Evolutionary conservation across 305 asterid species (phyloP).

Genomic region (Striga hermonthica): DNA sequence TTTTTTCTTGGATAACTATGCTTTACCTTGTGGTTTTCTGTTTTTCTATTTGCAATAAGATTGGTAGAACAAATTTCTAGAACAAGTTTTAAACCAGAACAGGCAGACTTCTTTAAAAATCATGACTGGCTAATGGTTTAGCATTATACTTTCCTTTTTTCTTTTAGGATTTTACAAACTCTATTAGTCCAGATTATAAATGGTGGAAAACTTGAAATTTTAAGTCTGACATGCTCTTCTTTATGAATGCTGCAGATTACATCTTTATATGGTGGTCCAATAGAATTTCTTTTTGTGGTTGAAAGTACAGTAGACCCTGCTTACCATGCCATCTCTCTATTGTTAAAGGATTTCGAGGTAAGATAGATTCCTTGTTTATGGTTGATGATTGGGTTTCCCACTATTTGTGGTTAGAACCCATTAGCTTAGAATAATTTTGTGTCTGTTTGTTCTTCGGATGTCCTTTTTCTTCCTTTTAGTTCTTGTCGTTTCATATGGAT

Average conservation of each 20-base stretch:
- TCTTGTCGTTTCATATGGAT: background rate
- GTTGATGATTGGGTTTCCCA: background rate
- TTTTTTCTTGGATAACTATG: background rate
- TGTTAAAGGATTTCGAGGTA: slow-evolving; percentile 74
- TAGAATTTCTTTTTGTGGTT: slow-evolving; percentile 89
- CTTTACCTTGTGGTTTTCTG: background rate
- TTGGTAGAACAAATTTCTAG: slow-evolving; percentile 4
- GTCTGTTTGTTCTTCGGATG: slow-evolving; percentile 5
- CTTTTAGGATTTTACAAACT: slow-evolving; percentile 13
- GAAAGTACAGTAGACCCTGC: slow-evolving; percentile 94
- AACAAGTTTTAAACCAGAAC: slow-evolving; percentile 14
- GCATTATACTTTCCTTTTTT: slow-evolving; percentile 16
- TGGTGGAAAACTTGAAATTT: slow-evolving; percentile 16
- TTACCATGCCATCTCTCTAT: slow-evolving; percentile 68
- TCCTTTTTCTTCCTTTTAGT: background rate
- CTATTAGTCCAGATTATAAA: slow-evolving; percentile 10
- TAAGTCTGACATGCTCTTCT: slow-evolving; percentile 23
- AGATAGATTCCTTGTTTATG: slow-evolving; percentile 27
- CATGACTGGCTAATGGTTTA: slow-evolving; percentile 6
- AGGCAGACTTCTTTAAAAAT: slow-evolving; percentile 17
- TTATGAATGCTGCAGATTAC: slow-evolving; percentile 68
- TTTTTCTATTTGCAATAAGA: slow-evolving; percentile 22
- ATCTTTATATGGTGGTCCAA: slow-evolving; percentile 88
- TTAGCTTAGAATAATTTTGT: background rate
- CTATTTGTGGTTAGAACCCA: slow-evolving; percentile 7